Conservation (phyloP, 768 basidiomycete genomes). For the Auriculariales sp. region DNA sequence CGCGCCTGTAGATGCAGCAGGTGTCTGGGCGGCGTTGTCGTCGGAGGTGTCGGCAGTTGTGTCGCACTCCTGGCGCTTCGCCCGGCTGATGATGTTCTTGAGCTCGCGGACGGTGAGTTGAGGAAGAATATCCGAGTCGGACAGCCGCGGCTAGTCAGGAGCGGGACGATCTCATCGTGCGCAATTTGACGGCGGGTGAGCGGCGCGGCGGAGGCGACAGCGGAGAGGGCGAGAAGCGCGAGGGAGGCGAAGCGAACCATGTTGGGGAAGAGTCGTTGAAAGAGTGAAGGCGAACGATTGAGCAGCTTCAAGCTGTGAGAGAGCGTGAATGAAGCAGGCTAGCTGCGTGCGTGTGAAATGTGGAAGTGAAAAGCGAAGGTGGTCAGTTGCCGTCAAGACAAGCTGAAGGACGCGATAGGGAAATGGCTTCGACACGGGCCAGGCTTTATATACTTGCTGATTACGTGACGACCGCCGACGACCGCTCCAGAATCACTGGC, state of each 20-base stretch:
- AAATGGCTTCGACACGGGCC: no score
- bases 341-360: not conserved
- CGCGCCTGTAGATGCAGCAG: not conserved
- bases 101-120: no score
- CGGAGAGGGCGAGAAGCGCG: not conserved
- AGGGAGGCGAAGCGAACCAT: not conserved
- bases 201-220: not conserved
- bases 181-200: not conserved
- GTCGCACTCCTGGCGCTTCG: not conserved
- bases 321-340: no score
- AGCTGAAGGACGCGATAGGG: not conserved
- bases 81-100: not conserved
- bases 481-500: no score
- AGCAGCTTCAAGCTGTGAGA: no score
- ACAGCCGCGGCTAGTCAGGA: no score
- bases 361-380: not conserved
- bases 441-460: no score
- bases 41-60: not conserved
- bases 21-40: no score
- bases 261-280: not conserved
- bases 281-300: not conserved
- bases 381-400: conserved; percentile 1
- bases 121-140: no score
- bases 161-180: no score
- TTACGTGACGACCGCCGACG: no score